A percentile compares a stretch with the other conserved stretches of the same genome.
Conservation (phyloP, 257 asterid genomes). For the Cynanchum wilfordii region DNA sequence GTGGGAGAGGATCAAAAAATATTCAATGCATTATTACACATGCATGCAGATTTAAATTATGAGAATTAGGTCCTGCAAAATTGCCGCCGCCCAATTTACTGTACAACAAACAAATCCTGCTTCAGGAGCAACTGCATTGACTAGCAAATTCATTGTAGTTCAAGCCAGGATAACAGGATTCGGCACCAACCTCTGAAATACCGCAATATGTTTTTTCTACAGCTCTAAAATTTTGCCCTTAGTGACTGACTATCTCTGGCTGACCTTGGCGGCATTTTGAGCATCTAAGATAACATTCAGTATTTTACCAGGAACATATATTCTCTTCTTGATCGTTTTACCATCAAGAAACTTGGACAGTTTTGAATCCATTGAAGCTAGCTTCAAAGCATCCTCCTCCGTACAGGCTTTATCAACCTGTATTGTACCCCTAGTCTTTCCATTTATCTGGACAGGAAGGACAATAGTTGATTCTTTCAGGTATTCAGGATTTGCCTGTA, state of each 20-base stretch:
- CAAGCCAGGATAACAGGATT: background rate
- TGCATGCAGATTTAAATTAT: background rate
- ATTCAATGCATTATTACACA: background rate
- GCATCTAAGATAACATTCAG: conserved; percentile 62
- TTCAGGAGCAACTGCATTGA: background rate
- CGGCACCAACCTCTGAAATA: background rate
- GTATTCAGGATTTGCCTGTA: conserved; percentile 75
- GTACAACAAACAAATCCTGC: conserved; percentile 8
- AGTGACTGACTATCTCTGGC: conserved; percentile 21
- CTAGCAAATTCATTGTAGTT: background rate
- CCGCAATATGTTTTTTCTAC: background rate
- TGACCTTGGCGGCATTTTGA: conserved; percentile 43
- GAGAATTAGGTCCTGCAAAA: background rate
- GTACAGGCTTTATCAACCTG: conserved; percentile 71
- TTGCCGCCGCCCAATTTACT: background rate
- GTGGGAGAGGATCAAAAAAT: background rate
- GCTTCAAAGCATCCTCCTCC: conserved; percentile 69
- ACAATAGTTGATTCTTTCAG: conserved; percentile 58
- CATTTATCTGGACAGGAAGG: conserved; percentile 86
- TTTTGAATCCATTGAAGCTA: conserved; percentile 68
- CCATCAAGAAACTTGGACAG: conserved; percentile 63
- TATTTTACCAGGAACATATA: conserved; percentile 78
- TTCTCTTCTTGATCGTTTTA: conserved; percentile 60
- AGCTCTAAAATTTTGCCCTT: background rate
- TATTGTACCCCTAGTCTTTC: conserved; percentile 92